Evolutionary conservation across 108 stramenopile species (phyloP), one percentile per base, ranked within the genome.

Genomic region (Cyclotella baltica): DNA sequence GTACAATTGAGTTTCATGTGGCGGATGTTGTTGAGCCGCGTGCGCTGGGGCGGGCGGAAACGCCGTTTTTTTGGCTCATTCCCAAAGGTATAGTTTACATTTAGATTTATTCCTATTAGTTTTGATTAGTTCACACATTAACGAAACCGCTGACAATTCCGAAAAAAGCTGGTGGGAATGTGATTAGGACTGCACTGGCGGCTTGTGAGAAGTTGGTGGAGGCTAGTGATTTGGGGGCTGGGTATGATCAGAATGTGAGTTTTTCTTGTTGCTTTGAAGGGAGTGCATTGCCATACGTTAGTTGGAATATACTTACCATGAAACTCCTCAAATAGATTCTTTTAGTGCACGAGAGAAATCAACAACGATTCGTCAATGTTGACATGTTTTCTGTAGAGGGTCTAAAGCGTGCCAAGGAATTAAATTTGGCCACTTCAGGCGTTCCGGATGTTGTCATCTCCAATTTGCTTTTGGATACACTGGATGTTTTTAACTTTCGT

Each of bases 111-210:
- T n/a, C n/a, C n/a, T n/a, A n/a, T n/a, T n/a, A n/a, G n/a, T n/a
- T n/a, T n/a, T n/a, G n/a, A n/a, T n/a, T n/a, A n/a, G n/a, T n/a
- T n/a, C n/a, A n/a, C n/a, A n/a, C n/a, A n/a, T n/a, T n/a, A n/a
- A n/a, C n/a, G n/a, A n/a, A n/a, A n/a, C n/a, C n/a, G n/a, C n/a
- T n/a, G n/a, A n/a, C n/a, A n/a, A n/a, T n/a, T n/a, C n/a, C n/a
- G n/a, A n/a, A n/a, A n/a, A n/a, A n/a, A n/a, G n/a, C n/a, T n/a
- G 71, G 78, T 15, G 78, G 51, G 25, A 80, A 73, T 67, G 78
- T 61, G 40, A 68, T 80, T 29, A 20, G 78, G 47, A 67, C 78
- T 20, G 67, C 70, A 22, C 59, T 80, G 66, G 48, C 30, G 6
- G 56, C 22, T 25, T 80, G 78, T 52, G 18, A 65, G 18, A 50